A percentile compares a stretch with the other conserved stretches of the same genome.
These are phyloP conservation scores for Tolypocladium guangdongense DNA, from an alignment of 2,329 filamentous ascomycete genomes.

Conservation along the genomic window DNA sequence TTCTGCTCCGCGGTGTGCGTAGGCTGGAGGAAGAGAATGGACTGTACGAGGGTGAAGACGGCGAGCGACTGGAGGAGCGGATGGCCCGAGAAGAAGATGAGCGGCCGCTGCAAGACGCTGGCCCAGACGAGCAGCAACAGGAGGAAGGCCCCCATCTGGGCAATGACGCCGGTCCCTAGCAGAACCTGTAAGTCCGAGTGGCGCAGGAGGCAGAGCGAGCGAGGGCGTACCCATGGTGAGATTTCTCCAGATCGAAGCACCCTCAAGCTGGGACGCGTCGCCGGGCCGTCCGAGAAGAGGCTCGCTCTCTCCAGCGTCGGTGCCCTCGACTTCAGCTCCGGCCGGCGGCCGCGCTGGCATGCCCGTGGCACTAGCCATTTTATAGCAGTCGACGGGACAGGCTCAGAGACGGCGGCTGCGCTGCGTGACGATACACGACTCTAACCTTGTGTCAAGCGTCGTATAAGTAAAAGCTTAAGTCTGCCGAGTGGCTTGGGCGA, in stretches of 20 bases:
- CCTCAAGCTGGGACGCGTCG: slow-evolving; percentile 60
- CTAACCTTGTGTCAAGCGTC: neutral
- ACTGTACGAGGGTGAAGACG: slow-evolving; percentile 66
- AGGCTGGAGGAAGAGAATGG: slow-evolving; percentile 76
- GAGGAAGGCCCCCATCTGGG: slow-evolving; percentile 68
- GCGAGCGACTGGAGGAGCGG: slow-evolving; percentile 61
- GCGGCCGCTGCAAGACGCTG: slow-evolving; percentile 54
- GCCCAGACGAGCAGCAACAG: slow-evolving; percentile 70
- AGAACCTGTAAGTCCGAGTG: neutral
- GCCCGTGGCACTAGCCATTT: slow-evolving; percentile 60
- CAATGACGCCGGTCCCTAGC: slow-evolving; percentile 68
- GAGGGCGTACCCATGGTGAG: slow-evolving; percentile 54
- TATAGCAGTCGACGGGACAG: neutral
- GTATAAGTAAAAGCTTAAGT: neutral
- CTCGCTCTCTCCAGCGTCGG: slow-evolving; percentile 25
- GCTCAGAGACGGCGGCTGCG: neutral
- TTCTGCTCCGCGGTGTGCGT: slow-evolving; percentile 72
- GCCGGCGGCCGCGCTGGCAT: slow-evolving; percentile 40
- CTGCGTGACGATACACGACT: neutral
- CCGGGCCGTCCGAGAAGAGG: slow-evolving; percentile 46
- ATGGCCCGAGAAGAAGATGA: slow-evolving; percentile 82
- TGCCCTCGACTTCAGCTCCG: slow-evolving; percentile 9
- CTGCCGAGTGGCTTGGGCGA: neutral
- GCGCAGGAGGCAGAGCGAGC: neutral
- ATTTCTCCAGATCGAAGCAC: slow-evolving; percentile 56